Base-by-base conservation (phyloP, 1,284 basidiomycete genomes). In the Heterobasidion occidentale region DNA sequence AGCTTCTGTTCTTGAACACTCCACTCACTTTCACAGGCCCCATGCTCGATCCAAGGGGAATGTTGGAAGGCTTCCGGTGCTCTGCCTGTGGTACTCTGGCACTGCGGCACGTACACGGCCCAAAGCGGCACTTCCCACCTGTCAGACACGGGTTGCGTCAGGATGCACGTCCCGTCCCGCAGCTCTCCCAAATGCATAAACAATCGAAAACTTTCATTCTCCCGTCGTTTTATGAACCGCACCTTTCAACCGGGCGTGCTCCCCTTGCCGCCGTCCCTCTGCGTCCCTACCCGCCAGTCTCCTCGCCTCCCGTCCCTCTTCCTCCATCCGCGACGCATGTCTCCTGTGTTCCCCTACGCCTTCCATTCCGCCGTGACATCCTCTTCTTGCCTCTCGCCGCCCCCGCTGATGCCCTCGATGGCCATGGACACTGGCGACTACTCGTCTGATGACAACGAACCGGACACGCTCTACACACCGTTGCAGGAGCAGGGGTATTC, bases 381-480 rank as follows among this genome's bases (percentile, higher is more conserved):
- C 36, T 49, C 51, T 58, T 49, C 55, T 62, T 53, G 60, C 65
- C 59, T 56, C 57, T 42, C 53, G n/a, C 38, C 38, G 12, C 38
- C 61, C 9, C 70, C 68, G 59, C 65, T 68, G 48, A 71, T 73
- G 33, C 70, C 68, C 17, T 68, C 38, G 3, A 42, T 42, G 38
- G 5, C 63, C 50, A 65, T 68, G 54, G 74, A 74, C 58, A 59
- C 68, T 50, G 69, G 65, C 52, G 72, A 72, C 60, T 65, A 65
- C 36, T 74, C 70, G 51, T 71, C 72, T 14, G 74, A 75, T 62
- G 73, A 74, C 64, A 71, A 72, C 60, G 38, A 42, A 12, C 12
- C 12, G 12, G 68, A 72, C 57, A 64, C 72, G 52, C 67, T 72
- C 35, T 67, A 72, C 55, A 73, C 72, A 7, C 38, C 72, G 34